These are phyloP conservation scores for Colletotrichum sp. DNA, from an alignment of 2,329 filamentous ascomycete species.

Conservation along the genomic window DNA sequence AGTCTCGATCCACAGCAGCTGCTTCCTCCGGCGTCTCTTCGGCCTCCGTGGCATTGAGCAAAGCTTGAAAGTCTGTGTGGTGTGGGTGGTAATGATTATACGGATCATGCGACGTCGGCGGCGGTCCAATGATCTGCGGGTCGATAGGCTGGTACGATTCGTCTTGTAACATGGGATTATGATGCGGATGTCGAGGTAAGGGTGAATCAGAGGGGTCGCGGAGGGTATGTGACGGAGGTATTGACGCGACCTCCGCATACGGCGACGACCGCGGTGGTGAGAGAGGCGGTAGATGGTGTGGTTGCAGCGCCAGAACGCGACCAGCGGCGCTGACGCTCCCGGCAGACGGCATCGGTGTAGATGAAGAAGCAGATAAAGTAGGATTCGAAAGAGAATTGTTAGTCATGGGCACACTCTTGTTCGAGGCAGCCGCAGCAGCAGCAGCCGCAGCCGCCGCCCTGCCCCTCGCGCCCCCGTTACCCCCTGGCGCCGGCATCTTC, in stretches of 20 bases:
- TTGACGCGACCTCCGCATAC: conserved; percentile 54
- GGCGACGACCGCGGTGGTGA: conserved; percentile 33
- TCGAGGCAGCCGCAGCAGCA: not conserved
- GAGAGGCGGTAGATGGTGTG: conserved; percentile 28
- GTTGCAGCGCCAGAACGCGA: conserved; percentile 22
- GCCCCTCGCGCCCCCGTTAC: not conserved
- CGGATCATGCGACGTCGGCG: conserved; percentile 32
- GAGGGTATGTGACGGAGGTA: conserved; percentile 43
- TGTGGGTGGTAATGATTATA: conserved; percentile 43
- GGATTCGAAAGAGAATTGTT: not conserved
- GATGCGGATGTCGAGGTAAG: conserved; percentile 32
- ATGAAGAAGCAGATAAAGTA: not conserved
- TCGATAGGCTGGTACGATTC: conserved; percentile 59
- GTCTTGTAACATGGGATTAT: conserved; percentile 39
- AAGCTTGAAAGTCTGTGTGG: conserved; percentile 57
- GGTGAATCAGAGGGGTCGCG: conserved; percentile 29
- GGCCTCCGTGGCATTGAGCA: conserved; percentile 53
- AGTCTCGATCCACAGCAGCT: conserved; percentile 49
- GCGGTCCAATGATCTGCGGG: conserved; percentile 61
- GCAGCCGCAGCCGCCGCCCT: not conserved
- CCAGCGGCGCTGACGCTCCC: conserved; percentile 7
- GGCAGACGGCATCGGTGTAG: conserved; percentile 12
- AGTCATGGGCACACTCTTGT: not conserved
- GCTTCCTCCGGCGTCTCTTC: conserved; percentile 39
- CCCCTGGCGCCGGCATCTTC: conserved; percentile 50